Percentiles rank a stretch among this genome's conserved stretches.
Evolutionary conservation across 139 green algal genomes (phyloP).

Genomic region (Tetradesmus lagerheimii): DNA sequence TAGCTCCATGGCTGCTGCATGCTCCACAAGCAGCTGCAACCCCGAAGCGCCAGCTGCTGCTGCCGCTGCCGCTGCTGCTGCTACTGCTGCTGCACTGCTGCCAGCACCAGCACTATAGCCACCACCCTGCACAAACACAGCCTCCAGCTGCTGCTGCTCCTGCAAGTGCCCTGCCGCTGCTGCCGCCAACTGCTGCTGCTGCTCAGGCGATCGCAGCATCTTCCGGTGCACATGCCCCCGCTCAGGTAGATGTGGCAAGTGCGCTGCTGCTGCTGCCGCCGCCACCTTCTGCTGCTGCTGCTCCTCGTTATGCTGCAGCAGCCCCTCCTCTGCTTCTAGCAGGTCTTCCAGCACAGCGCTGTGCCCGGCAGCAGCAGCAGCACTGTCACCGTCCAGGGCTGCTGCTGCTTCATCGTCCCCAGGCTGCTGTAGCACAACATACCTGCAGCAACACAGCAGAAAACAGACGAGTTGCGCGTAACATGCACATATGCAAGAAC

Average conservation of each 20-base stretch:
- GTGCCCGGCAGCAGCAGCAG: background rate
- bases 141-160: background rate
- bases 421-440: background rate
- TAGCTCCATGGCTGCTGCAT: background rate
- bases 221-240: background rate
- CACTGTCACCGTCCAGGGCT: background rate
- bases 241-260: background rate
- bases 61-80: too few relatives aligned
- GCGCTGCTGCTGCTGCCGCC: background rate
- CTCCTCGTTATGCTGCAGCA: background rate
- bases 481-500: too few relatives aligned
- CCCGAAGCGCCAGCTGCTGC: background rate
- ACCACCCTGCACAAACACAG: background rate
- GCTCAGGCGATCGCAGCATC: background rate
- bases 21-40: background rate
- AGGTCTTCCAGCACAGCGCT: background rate
- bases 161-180: background rate
- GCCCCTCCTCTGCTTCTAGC: background rate
- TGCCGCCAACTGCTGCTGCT: background rate
- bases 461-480: too few relatives aligned
- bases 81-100: slow-evolving; percentile 19
- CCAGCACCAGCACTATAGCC: background rate
- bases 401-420: background rate
- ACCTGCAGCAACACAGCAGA: background rate
- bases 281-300: background rate